Conservation (phyloP, 805 yeast species). For the Starmerella gropengiesseri region DNA sequence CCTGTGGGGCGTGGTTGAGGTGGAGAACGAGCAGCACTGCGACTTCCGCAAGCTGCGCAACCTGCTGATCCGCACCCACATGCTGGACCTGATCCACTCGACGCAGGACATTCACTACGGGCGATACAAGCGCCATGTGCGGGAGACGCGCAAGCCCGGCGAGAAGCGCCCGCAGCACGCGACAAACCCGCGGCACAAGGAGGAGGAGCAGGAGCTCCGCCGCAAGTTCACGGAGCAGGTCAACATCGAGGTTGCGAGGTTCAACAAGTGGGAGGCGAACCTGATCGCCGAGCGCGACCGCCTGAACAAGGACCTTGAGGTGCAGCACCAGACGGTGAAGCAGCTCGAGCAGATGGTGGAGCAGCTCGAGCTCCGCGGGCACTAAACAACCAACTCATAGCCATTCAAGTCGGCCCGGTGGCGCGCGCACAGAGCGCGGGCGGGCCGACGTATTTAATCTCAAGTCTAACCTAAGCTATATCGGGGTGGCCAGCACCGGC, state of each 20-base stretch:
- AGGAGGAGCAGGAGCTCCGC: constrained; percentile 90
- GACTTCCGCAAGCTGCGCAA: constrained; percentile 60
- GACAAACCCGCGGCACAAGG: constrained; percentile 86
- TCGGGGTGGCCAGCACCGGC: constrained; percentile 15
- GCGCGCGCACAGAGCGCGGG: too few species aligned
- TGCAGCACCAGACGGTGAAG: constrained; percentile 46
- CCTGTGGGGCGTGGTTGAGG: constrained; percentile 79
- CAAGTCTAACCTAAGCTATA: constrained; percentile 1
- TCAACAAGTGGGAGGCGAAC: constrained; percentile 97
- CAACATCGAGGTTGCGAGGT: constrained; percentile 91
- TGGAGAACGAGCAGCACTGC: constrained; percentile 65
- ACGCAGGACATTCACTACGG: constrained; percentile 68
- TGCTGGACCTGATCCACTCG: constrained; percentile 66
- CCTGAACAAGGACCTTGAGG: constrained; percentile 85
- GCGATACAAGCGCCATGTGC: constrained; percentile 48
- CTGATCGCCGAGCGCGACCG: constrained; percentile 90
- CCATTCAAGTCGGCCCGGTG: too few species aligned
- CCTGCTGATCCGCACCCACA: constrained; percentile 53
- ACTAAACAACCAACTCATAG: too few species aligned
- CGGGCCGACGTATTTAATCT: constrained; percentile 8
- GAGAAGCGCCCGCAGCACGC: constrained; percentile 29
- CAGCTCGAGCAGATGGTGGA: constrained; percentile 30
- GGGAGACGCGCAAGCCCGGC: constrained; percentile 40
- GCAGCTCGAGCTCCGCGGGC: constrained; percentile 19
- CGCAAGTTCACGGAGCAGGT: constrained; percentile 94